Base-by-base conservation (phyloP, 2,329 filamentous ascomycete species). In the Talaromyces sp. region DNA sequence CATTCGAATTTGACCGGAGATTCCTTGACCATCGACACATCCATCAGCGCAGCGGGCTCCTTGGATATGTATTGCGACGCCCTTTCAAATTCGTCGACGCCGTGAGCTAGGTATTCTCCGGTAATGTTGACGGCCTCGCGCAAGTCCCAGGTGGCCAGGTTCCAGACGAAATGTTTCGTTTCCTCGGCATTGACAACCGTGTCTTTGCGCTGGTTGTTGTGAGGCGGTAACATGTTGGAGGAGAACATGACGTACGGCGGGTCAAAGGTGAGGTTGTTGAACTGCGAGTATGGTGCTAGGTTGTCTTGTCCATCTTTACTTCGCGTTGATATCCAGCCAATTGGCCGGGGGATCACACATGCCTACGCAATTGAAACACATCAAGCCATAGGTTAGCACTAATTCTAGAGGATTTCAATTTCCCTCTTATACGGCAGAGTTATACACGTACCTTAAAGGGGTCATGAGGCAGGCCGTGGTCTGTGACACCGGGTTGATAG, bases 221-320 rank as follows among this genome's bases (percentile, higher is more conserved):
- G 2, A 15, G 47, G 47, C 7, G 80, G 74, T 0, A 82, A 85
- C 71, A 87, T 84, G 74, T 88, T 88, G 2, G 83, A 81, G 39
- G 78, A 79, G 80, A 89, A 88, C 82, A 88, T 86, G 33, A 88
- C 82, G 70, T 86, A 87, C 0, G 86, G 86, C 0, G 86, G 86
- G 71, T 87, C 85, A 74, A 87, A 88, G 37, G 84, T 87, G 0
- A 88, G 80, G 68, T 88, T 88, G 73, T 84, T 87, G 80, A 88
- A 88, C 74, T 88, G 86, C 0, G 78, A 83, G 75, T 85, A 88
- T 0, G 86, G 86, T 0, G 86, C 86, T 2, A 88, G 80, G 68
- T 88, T 88, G 71, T 84, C 78, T 58, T 75, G 71, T 66, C 82
- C 81, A 7, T 73, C 68, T 17, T 74, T 71, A n/a, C 81, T 83